Percentiles rank a stretch among this genome's conserved stretches.
phyloP scores from a whole-genome alignment of 2,329 filamentous ascomycete genomes.

The Pseudogymnoascus sp. region DNA sequence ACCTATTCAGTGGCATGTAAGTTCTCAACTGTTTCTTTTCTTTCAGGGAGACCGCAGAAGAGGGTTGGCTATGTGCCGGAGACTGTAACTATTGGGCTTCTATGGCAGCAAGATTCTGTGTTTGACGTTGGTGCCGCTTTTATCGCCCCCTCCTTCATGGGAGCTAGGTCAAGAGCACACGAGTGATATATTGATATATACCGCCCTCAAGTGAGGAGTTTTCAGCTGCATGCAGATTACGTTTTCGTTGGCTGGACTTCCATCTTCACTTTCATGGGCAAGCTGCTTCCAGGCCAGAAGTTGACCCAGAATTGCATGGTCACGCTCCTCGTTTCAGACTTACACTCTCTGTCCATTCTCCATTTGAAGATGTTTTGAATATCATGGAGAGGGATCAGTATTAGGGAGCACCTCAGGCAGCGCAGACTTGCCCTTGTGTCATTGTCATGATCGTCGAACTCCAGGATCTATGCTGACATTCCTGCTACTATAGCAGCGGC shows the following conservation, averaged over 20 bases:
- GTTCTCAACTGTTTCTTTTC: slow-evolving; percentile 16
- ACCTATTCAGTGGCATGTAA: slow-evolving; percentile 31
- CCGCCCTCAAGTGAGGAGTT: neutral
- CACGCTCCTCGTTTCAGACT: neutral
- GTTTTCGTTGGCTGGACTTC: neutral
- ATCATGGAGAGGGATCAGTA: neutral
- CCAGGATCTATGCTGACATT: slow-evolving; percentile 20
- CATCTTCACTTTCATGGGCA: neutral
- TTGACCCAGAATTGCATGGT: neutral
- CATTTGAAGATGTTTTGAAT: neutral
- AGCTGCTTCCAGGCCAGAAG: neutral
- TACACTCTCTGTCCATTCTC: neutral
- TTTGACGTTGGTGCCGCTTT: neutral
- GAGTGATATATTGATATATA: neutral
- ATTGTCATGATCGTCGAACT: neutral
- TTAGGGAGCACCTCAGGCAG: neutral
- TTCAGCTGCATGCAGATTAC: neutral
- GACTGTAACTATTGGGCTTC: neutral
- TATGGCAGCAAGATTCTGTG: slow-evolving; percentile 1
- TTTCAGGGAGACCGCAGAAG: neutral
- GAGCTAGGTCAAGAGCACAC: neutral
- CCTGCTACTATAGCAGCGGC: slow-evolving; percentile 41
- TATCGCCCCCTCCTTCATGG: neutral
- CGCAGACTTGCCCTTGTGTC: neutral
- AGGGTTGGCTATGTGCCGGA: neutral